Evolutionary conservation across 768 basidiomycete genomes (phyloP), one percentile per base, ranked within the genome.

Genomic region (Kwoniella sp.): DNA sequence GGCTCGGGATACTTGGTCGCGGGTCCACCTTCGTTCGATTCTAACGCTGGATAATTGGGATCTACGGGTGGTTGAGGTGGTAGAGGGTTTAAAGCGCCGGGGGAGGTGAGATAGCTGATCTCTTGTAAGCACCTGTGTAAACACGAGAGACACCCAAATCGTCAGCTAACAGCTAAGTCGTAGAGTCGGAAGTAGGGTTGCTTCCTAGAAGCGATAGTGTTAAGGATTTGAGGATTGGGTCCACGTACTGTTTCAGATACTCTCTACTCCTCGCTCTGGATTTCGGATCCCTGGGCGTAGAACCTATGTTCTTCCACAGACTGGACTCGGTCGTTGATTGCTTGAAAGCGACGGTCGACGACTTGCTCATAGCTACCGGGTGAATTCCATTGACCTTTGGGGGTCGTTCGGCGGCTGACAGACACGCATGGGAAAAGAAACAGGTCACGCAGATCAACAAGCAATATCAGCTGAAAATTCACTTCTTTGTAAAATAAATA

Each of bases 41-140:
- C 34, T 3, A 55, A 23, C 1, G 38, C 9, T 23, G 56, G 63
- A 29, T 53, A 65, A 25, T 31, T 64, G 26, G 67, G 41, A 50
- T 61, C 58, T 52, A 76, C 41, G 9, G 70, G 84, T 1, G 91
- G 90, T 73, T 92, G 87, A 66, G 92, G 90, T 2, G 93, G 93
- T 56, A 97, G 84, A 50, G 96, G 96, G 79, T 99, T 99, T 86
- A 98, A 89, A 5, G 96, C 94, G 80, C 96, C 91, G 0, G 93
- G 89, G 0, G 95, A 97, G 1, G 96, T 99, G 59, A 99, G 84
- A 82, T 99, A 99, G 13, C 92, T 91, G 71, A 99, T 91, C 84
- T 99, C 96, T 83, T 98, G 96, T 26, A 99, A 84, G 82, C 96
- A 97, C 82, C 91, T 93, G 68, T 5, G 61, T 20, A n/a, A n/a